phyloP scores from a whole-genome alignment of 1,284 basidiomycete species.

The Ustilago cynodontis region DNA sequence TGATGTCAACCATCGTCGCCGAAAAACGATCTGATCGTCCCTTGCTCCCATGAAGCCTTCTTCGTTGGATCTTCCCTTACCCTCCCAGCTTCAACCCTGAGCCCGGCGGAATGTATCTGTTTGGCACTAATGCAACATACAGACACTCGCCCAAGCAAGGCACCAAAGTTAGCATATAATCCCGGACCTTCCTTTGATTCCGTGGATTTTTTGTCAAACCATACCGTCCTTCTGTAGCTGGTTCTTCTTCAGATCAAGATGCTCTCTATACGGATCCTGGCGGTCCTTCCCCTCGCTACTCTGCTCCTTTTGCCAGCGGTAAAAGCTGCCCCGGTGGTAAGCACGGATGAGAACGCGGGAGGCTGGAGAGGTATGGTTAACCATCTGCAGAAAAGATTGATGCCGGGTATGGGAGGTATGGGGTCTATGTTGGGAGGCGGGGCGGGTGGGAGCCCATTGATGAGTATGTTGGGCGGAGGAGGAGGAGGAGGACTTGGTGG shows the following conservation, averaged over 20 bases:
- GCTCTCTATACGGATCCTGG: not conserved
- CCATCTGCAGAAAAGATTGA: not conserved
- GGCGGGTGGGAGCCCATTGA: not conserved
- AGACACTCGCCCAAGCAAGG: not conserved
- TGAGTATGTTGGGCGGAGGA: too few relatives aligned
- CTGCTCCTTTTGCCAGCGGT: not conserved
- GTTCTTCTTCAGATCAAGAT: not conserved
- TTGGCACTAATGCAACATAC: not conserved
- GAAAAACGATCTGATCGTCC: too few relatives aligned
- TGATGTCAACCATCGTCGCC: too few relatives aligned
- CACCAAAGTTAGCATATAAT: not conserved
- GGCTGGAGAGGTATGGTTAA: not conserved
- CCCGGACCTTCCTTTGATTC: not conserved
- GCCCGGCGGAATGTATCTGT: too few relatives aligned
- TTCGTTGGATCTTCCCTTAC: too few relatives aligned
- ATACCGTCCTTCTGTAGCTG: not conserved
- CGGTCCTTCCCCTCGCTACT: not conserved
- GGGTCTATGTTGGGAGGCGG: conserved; percentile 1
- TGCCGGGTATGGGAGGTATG: conserved; percentile 10
- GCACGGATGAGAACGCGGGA: not conserved
- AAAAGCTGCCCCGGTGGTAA: not conserved
- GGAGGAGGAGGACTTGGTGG: not conserved
- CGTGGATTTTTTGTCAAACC: not conserved
- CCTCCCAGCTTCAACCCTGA: too few relatives aligned
- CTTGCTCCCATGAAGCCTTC: too few relatives aligned